These are phyloP conservation scores for Prunus yedoensis DNA, from an alignment of 331 rosid genomes.

Conservation along the genomic window DNA sequence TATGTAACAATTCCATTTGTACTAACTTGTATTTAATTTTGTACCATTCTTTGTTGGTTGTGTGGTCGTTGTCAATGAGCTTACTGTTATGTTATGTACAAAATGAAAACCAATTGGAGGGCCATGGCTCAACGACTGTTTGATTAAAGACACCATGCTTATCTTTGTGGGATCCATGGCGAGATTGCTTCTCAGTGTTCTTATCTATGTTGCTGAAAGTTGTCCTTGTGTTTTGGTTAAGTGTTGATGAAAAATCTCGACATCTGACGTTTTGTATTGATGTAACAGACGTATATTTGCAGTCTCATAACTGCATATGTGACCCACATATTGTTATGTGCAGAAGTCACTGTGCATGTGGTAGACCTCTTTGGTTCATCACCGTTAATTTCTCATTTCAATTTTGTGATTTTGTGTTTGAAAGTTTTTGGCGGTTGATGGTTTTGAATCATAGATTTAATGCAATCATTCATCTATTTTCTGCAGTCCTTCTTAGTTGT, in stretches of 20 bases:
- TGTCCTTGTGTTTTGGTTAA: background rate
- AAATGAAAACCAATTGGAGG: background rate
- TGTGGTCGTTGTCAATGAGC: constrained; percentile 43
- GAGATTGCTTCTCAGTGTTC: constrained; percentile 18
- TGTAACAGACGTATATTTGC: background rate
- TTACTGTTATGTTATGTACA: background rate
- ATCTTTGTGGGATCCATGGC: constrained; percentile 71
- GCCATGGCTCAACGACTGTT: constrained; percentile 22
- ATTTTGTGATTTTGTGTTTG: constrained; percentile 15
- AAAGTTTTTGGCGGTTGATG: constrained; percentile 17
- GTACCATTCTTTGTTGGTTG: constrained; percentile 41
- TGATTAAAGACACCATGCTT: constrained; percentile 25
- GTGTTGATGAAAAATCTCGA: background rate
- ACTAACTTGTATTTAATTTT: constrained; percentile 13
- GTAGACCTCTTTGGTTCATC: constrained; percentile 27
- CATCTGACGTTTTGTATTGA: background rate
- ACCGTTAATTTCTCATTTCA: constrained; percentile 14
- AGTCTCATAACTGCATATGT: constrained; percentile 20
- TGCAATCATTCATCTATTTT: background rate
- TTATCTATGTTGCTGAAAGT: background rate
- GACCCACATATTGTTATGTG: constrained; percentile 44
- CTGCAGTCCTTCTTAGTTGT: background rate
- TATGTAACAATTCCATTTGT: constrained; percentile 42
- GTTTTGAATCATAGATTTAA: background rate
- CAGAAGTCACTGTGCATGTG: constrained; percentile 28